Evolutionary conservation across 352 stramenopile species (phyloP), one percentile per base, ranked within the genome.

Genomic region (Blastocystis sp.): DNA sequence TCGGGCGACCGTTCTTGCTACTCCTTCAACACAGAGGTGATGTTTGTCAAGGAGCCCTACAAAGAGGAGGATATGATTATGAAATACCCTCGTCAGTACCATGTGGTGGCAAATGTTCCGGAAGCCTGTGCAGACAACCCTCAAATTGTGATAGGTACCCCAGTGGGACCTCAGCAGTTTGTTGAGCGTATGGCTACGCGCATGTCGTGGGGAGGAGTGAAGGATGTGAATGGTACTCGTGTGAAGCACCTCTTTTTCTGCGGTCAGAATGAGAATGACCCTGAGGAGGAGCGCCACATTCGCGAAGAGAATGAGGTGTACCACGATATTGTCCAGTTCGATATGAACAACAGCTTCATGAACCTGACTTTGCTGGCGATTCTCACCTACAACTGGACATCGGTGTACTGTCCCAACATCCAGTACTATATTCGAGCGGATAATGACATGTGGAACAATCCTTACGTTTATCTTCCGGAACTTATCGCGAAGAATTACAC

Each of bases 291-390:
- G 27, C 67, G 67, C 1, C 8, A 57, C 34, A 14, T 78, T 11
- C 38, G 67, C 27, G 67, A 78, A 40, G 67, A 78, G 67, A 59
- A 57, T 6, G 67, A 57, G 21, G 27, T 57, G 1, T 78, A 59
- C 36, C 67, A 78, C 42, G 67, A 78, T 21, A 78, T 78, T 0
- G 36, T 78, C 18, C 67, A 78, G 51, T 78, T 78, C 36, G 67
- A 78, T 38, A 57, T 78, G 67, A 78, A 78, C 4, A 78, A 78
- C 36, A 32, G 57, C 21, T 78, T 78, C 4, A 78, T 78, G 67
- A 78, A 78, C 51, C 67, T 78, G 3, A 78, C 67, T 27, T 21
- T 78, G 51, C 51, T 78, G 21, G 46, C 67, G 0, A 78, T 78
- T 59, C n/a, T 78, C 21, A 78, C 67, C 0, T 78, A 78, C 48